These are phyloP conservation scores for Xerocomus cyaneibrunnescens DNA, from an alignment of 1,284 basidiomycete species.

Conservation along the genomic window DNA sequence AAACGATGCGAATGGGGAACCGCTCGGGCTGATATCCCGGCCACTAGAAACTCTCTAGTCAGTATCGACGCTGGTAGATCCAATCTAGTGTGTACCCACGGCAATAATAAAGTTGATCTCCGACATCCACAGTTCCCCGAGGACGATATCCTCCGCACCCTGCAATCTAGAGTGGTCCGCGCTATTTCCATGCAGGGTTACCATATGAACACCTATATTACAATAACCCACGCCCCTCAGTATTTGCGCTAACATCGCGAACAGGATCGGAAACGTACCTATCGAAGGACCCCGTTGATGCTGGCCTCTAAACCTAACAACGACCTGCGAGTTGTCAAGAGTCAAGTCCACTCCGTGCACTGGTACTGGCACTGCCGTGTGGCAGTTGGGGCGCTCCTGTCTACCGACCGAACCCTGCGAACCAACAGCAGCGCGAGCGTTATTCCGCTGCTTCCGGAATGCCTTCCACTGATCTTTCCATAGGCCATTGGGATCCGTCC, in stretches of 20 bases:
- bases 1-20: background rate
- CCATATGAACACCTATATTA: background rate
- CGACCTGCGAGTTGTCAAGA: no score
- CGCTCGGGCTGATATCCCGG: slow-evolving; percentile 9
- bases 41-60: slow-evolving; percentile 14
- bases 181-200: background rate
- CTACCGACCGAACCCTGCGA: background rate
- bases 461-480: background rate
- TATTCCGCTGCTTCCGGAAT: accelerated
- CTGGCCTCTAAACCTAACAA: slow-evolving; percentile 6
- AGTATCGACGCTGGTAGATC: background rate
- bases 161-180: background rate
- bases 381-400: background rate
- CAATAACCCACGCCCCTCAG: background rate
- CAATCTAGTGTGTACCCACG: slow-evolving; percentile 1
- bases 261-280: background rate
- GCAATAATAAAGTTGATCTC: slow-evolving; percentile 1
- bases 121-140: background rate
- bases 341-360: background rate
- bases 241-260: background rate
- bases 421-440: background rate
- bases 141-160: slow-evolving; percentile 4
- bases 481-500: background rate
- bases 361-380: background rate
- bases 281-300: background rate